Conservation (phyloP, 176 grass and related monocot species). For the Juncus inflexus region DNA sequence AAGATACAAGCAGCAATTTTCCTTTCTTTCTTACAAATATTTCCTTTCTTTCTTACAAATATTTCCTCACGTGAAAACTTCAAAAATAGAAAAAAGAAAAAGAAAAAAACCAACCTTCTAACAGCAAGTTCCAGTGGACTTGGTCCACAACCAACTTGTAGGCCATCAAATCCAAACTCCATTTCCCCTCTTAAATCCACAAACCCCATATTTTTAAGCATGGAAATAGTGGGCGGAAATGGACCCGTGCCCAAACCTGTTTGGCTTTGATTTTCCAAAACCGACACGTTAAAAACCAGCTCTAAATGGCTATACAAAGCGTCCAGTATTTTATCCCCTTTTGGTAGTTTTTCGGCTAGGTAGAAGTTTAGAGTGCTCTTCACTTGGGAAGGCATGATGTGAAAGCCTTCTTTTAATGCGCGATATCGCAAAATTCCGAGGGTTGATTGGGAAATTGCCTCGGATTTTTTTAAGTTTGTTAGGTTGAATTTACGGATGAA, state of each 20-base stretch:
- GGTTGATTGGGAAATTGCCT: conserved; percentile 58
- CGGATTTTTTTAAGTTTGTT: conserved; percentile 43
- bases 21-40: no score
- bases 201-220: conserved; percentile 59
- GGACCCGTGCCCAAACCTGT: conserved; percentile 34
- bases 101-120: conserved; percentile 2
- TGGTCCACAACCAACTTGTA: conserved; percentile 49
- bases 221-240: conserved; percentile 57
- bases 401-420: conserved; percentile 66
- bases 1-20: no score
- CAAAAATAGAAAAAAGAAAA: no score
- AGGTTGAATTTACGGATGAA: conserved; percentile 81
- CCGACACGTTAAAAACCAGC: conserved; percentile 21
- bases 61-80: no score
- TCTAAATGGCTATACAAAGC: conserved; percentile 60
- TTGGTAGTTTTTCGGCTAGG: conserved; percentile 84
- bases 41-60: no score
- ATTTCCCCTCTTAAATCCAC: conserved; percentile 36
- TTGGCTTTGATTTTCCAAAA: conserved; percentile 33
- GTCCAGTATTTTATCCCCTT: conserved; percentile 88
- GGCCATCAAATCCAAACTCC: conserved; percentile 32
- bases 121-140: conserved; percentile 66
- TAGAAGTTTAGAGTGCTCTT: conserved; percentile 86
- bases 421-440: conserved; percentile 71
- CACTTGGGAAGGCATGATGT: conserved; percentile 61